Base-by-base conservation (phyloP, 345 rosid genomes). In the Trapa bicornis region DNA sequence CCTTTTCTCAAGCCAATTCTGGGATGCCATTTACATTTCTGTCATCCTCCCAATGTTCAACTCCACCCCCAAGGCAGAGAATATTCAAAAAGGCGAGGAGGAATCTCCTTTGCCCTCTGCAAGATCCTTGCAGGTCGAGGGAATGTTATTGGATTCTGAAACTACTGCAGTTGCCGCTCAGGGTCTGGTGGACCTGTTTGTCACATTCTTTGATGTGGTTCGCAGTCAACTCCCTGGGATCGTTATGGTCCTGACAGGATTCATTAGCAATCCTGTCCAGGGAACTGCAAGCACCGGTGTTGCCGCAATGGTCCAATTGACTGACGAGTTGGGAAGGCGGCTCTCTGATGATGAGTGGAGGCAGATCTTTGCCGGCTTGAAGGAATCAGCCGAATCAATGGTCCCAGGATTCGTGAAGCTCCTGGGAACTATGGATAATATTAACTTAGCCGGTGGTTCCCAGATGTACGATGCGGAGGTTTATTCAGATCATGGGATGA, bases 281-380 rank as follows among this genome's bases (percentile, higher is more conserved):
- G 92, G 97, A 72, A 86, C 86, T 78, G 86, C 97, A 38, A 85
- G 87, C 80, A 79, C 87, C 56, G 94, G 96, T 61, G 84, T 90
- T 66, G 79, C 89, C 57, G 81, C 88, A 0, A 67, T 91, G 75
- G 75, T 85, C 74, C 89, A 74, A 47, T 76, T 91, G 68, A 79
- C 89, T 3, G 81, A 82, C 62, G 86, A 88, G 69, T 74, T 91
- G 75, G 84, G 88, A 29, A 77, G 73, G 75, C 76, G 56, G 65
- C 78, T 89, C 68, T 82, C 88, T 42, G 83, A 86, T 71, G 86
- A 84, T 53, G 99, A 95, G 72, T 89, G 96, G 94, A 77, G 75
- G 72, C 79, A 76, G 61, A 76, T 90, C 47, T 84, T 86, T 69
- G 38, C 82, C 68, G 82, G 86, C 56, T 70, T 93, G 84, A 81